Evolutionary conservation across 1,284 basidiomycete species (phyloP), one percentile per base, ranked within the genome.

Genomic region (Trichosporon sp.): DNA sequence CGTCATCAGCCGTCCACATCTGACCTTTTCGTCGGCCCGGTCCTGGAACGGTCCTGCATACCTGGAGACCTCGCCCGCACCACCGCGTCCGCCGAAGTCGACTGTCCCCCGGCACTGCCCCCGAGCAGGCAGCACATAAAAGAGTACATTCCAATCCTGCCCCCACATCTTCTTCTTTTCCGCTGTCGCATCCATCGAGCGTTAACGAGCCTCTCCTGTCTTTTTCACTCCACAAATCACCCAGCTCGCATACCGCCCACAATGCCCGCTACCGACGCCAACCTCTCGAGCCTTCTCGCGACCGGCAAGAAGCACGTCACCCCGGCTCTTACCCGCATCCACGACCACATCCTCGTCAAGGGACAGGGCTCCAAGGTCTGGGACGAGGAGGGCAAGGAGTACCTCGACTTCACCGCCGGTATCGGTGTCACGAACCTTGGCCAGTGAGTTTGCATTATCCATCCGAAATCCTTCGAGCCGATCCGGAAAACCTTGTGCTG

Each of bases 371-470:
- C 90, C 2, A 92, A 90, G 79, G 89, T 93, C 35, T 71, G 76
- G 68, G 74, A 74, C 67, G 87, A 89, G 67, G 89, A 92, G 76
- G 92, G 91, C 8, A 86, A 88, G 68, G 86, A 85, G 76, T 79
- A 91, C 79, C 86, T 94, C 66, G 92, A 94, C 84, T 94, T 94
- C 78, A 93, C 91, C 2, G 88, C 88, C 78, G 93, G 93, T n/a
- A 94, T 94, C 76, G 92, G 91, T 48, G 86, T 81, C 54, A 72
- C 73, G 68, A 75, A 73, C 72, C 73, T 72, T 46, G 72, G 69
- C 75, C 70, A 71, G 65, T 74, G 46, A 68, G 65, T 74, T n/a
- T 19, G 10, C 40, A 46, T 11, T 19, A 19, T 19, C n/a, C 37
- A 26, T 1, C 31, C 14, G 4, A 21, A 54, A 19, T 21, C 51